Evolutionary conservation across 2,329 filamentous ascomycete genomes (phyloP).

Genomic region (Plectosphaerella plurivora): DNA sequence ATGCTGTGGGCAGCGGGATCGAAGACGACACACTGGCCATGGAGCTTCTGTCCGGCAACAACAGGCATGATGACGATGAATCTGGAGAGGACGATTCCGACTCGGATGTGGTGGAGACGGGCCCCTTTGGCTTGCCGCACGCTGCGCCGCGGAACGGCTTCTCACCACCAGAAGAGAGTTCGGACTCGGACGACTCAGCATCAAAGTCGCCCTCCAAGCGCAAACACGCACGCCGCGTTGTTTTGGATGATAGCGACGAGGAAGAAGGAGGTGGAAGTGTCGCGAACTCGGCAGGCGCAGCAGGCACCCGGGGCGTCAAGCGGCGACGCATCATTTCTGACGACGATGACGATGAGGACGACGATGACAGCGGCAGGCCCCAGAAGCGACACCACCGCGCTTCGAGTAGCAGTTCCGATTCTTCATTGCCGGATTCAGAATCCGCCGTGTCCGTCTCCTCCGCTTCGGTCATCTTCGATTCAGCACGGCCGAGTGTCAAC

Average conservation of each 20-base stretch:
- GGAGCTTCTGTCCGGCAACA: neutral
- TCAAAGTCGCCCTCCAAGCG: neutral
- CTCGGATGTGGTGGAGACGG: neutral
- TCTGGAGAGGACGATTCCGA: neutral
- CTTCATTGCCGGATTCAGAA: too few species aligned
- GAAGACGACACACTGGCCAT: neutral
- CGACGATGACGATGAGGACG: slow-evolving; percentile 2
- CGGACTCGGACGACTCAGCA: neutral
- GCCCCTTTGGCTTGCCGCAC: neutral
- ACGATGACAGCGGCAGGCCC: neutral
- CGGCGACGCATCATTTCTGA: neutral
- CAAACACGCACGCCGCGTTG: neutral
- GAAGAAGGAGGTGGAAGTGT: neutral
- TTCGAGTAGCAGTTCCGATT: too few species aligned
- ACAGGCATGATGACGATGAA: neutral
- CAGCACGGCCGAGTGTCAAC: too few species aligned
- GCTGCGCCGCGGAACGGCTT: neutral
- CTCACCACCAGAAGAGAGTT: neutral
- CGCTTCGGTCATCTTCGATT: too few species aligned
- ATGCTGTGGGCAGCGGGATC: slow-evolving; percentile 7
- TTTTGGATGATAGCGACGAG: slow-evolving; percentile 2
- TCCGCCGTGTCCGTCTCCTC: too few species aligned
- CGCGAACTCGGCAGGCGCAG: neutral
- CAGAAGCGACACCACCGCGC: neutral
- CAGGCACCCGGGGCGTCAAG: neutral